phyloP scores from a whole-genome alignment of 2,329 filamentous ascomycete genomes.

The Verticillium isaacii region DNA sequence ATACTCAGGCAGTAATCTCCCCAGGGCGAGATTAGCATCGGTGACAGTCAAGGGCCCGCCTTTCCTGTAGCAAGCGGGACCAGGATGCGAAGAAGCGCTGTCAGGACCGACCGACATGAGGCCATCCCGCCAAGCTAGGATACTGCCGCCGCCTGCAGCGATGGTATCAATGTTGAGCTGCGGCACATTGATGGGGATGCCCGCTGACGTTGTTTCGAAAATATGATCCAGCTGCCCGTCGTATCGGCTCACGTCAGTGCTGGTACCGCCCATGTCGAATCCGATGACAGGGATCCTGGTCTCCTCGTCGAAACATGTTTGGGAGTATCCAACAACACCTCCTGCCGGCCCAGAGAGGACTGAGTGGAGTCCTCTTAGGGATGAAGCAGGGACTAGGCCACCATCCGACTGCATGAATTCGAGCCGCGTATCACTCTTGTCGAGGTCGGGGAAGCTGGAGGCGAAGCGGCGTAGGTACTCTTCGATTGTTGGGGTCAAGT shows the following conservation, averaged over 20 bases:
- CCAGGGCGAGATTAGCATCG: conserved; percentile 66
- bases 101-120: conserved; percentile 71
- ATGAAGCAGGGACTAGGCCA: conserved; percentile 47
- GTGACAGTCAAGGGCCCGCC: conserved; percentile 67
- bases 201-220: conserved; percentile 74
- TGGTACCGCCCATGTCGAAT: conserved; percentile 68
- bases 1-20: conserved; percentile 55
- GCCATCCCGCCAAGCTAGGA: conserved; percentile 66
- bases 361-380: conserved; percentile 63
- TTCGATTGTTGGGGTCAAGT: conserved; percentile 67
- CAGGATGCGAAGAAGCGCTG: conserved; percentile 65
- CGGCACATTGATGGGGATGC: conserved; percentile 49
- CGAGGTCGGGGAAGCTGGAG: conserved; percentile 45
- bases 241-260: conserved; percentile 54
- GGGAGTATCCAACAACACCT: conserved; percentile 72
- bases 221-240: conserved; percentile 25
- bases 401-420: conserved; percentile 68
- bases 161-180: conserved; percentile 66
- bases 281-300: conserved; percentile 68
- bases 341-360: conserved; percentile 74
- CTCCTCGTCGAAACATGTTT: conserved; percentile 66
- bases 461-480: conserved; percentile 55
- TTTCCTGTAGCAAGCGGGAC: conserved; percentile 68
- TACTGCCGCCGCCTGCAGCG: conserved; percentile 65
- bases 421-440: conserved; percentile 47